phyloP scores from a whole-genome alignment of 75 land plant genomes.

The Selaginella moellendorffii region DNA sequence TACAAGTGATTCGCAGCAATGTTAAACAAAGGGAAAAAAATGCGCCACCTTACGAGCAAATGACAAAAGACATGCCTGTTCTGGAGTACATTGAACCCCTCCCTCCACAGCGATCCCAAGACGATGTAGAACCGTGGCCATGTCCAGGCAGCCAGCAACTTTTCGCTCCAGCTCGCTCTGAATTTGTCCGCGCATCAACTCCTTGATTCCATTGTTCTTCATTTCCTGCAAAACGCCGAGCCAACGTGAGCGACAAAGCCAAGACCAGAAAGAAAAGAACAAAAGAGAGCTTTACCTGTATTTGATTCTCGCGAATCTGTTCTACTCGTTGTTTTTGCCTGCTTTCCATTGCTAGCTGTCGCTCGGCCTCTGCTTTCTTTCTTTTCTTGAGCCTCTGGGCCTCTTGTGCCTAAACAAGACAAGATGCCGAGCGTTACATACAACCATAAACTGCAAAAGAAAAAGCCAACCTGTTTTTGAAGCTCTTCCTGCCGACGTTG shows the following conservation, averaged over 20 bases:
- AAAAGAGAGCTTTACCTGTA: conserved; percentile 38
- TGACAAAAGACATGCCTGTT: no score
- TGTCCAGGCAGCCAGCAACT: conserved; percentile 47
- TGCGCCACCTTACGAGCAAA: no score
- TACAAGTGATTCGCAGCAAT: no score
- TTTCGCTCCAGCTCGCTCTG: conserved; percentile 39
- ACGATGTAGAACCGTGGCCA: conserved; percentile 61
- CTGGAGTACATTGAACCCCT: conserved; percentile 27
- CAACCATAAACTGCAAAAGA: neutral
- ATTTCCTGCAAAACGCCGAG: conserved; percentile 77
- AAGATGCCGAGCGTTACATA: neutral
- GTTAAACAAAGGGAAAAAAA: no score
- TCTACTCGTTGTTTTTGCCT: conserved; percentile 72
- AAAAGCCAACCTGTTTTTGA: conserved; percentile 53
- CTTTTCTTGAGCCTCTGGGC: conserved; percentile 48
- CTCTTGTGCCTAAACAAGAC: conserved; percentile 49
- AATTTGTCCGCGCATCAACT: conserved; percentile 41
- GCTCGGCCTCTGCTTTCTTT: conserved; percentile 51
- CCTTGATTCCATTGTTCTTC: conserved; percentile 54
- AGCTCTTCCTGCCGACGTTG: conserved; percentile 50
- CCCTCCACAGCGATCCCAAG: conserved; percentile 59
- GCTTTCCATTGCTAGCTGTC: conserved; percentile 57
- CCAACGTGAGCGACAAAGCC: no score
- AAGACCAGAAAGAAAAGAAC: no score
- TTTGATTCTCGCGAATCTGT: conserved; percentile 56